Evolutionary conservation across 768 basidiomycete genomes (phyloP).

Genomic region (Scleroderma bovista): DNA sequence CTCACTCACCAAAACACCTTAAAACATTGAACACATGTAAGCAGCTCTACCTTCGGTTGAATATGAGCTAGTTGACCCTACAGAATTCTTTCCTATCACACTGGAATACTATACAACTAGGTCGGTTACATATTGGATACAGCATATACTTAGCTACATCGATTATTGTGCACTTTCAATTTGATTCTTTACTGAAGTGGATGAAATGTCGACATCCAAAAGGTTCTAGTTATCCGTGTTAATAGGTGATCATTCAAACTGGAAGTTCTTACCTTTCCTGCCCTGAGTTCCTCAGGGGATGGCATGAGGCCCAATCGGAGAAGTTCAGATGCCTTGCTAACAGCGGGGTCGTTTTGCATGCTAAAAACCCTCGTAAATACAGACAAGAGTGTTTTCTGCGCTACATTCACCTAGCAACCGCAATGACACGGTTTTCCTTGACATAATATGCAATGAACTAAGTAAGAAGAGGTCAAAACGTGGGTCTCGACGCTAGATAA

Average conservation of each 20-base stretch:
- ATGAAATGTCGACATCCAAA: conserved; percentile 27
- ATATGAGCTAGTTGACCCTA: no score
- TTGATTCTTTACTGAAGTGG: background rate
- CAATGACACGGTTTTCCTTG: conserved; percentile 56
- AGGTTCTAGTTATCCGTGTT: conserved; percentile 16
- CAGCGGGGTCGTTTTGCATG: conserved; percentile 81
- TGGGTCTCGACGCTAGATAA: background rate
- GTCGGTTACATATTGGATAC: no score
- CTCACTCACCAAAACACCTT: no score
- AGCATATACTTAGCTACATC: background rate
- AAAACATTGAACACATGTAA: no score
- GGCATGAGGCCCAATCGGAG: conserved; percentile 80
- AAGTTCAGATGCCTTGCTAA: conserved; percentile 73
- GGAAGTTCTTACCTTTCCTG: conserved; percentile 53
- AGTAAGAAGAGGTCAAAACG: background rate
- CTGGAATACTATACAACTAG: no score
- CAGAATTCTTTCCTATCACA: no score
- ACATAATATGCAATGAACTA: conserved; percentile 82
- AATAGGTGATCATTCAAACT: background rate
- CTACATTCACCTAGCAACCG: conserved; percentile 52
- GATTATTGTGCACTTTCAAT: background rate
- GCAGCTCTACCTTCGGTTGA: no score
- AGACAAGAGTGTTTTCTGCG: background rate
- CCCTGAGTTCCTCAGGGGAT: conserved; percentile 61
- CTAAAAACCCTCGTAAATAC: conserved; percentile 28